These are phyloP conservation scores for Aspergillus amoenus DNA, from an alignment of 2,329 filamentous ascomycete species.

Conservation along the genomic window DNA sequence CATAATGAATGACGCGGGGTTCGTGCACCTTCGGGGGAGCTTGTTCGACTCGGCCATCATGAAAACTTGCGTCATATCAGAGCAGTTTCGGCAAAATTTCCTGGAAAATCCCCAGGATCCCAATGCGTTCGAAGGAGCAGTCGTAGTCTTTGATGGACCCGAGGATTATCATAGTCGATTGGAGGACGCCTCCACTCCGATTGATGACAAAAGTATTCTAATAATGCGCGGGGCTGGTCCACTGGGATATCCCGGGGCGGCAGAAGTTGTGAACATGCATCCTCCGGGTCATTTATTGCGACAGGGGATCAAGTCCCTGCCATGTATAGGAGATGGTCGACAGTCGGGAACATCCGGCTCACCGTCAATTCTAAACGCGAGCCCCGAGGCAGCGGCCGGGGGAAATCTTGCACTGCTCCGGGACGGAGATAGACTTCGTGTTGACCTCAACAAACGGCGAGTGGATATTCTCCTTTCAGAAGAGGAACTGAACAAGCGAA, in stretches of 20 bases:
- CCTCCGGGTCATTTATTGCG: constrained; percentile 47
- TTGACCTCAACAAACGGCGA: constrained; percentile 50
- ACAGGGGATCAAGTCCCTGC: constrained; percentile 48
- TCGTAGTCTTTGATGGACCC: constrained; percentile 53
- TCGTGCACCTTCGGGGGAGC: constrained; percentile 50
- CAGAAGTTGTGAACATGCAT: constrained; percentile 56
- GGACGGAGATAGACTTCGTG: constrained; percentile 52
- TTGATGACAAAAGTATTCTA: constrained; percentile 47
- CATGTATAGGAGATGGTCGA: constrained; percentile 55
- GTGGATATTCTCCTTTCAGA: constrained; percentile 50
- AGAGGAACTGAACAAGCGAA: constrained; percentile 43
- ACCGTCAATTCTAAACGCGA: constrained; percentile 57
- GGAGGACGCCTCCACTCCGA: constrained; percentile 39
- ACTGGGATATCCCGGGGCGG: constrained; percentile 51
- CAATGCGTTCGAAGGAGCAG: constrained; percentile 49
- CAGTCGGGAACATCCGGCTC: constrained; percentile 57
- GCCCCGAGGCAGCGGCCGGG: constrained; percentile 55
- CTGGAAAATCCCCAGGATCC: constrained; percentile 48
- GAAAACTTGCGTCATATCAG: constrained; percentile 53
- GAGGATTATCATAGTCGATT: constrained; percentile 50
- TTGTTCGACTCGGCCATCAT: constrained; percentile 55
- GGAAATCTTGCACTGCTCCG: constrained; percentile 53
- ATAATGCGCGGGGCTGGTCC: constrained; percentile 53
- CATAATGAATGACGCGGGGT: constrained; percentile 52
- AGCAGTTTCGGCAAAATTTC: constrained; percentile 47